These are phyloP conservation scores for Willaertia magna DNA, from an alignment of 208 protist genomes.

Conservation along the genomic window DNA sequence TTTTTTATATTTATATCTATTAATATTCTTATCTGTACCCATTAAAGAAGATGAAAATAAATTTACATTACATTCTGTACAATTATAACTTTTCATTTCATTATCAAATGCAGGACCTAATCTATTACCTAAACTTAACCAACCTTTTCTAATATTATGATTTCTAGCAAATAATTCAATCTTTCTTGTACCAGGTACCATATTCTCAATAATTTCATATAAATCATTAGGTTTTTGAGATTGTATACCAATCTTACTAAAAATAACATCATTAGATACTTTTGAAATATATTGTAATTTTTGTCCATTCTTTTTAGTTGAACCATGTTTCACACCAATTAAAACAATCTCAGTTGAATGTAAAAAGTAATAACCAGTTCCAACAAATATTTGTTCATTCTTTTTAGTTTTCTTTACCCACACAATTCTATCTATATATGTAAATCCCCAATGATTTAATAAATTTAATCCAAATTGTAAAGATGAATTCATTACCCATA, in stretches of 20 bases:
- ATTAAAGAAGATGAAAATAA: not conserved
- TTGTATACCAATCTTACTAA: conserved; percentile 23
- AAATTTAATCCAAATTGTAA: conserved; percentile 27
- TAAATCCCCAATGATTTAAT: conserved; percentile 35
- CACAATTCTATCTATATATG: conserved; percentile 23
- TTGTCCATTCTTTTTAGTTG: not conserved
- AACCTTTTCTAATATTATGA: conserved; percentile 30
- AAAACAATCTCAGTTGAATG: conserved; percentile 34
- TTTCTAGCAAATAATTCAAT: conserved; percentile 37
- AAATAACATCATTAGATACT: conserved; percentile 27
- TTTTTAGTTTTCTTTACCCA: conserved; percentile 30
- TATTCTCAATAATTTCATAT: conserved; percentile 33
- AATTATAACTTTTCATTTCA: not conserved
- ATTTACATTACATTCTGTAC: not conserved
- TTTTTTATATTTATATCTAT: not conserved
- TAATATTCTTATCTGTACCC: not conserved
- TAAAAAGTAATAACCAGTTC: conserved; percentile 31
- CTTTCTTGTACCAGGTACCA: conserved; percentile 28
- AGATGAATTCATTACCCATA: conserved; percentile 33
- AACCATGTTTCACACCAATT: conserved; percentile 26
- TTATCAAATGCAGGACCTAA: conserved; percentile 13
- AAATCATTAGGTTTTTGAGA: conserved; percentile 32
- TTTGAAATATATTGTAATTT: conserved; percentile 28
- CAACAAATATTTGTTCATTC: conserved; percentile 2
- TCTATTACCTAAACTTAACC: conserved; percentile 35